Percentiles rank a stretch among this genome's conserved stretches.
Conservation (phyloP, 768 basidiomycete genomes). For the Tephrocybe sp. region DNA sequence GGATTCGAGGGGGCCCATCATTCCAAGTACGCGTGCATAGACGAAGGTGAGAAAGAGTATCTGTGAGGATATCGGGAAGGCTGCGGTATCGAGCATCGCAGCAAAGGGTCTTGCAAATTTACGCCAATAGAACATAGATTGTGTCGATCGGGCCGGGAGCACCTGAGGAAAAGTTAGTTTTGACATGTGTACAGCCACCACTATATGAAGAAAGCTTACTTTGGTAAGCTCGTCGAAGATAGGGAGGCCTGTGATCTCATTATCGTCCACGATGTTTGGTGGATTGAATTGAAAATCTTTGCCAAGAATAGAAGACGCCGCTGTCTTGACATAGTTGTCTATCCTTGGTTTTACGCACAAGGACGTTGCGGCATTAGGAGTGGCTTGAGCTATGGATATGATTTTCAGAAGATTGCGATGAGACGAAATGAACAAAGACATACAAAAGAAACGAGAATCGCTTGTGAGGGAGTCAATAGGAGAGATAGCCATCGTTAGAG, state of each 20-base stretch:
- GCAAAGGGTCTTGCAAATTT: constrained; percentile 27
- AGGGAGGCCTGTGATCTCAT: constrained; percentile 12
- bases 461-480: constrained; percentile 15
- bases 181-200: not conserved
- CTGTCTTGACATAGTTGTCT: constrained; percentile 9
- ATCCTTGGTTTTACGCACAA: not conserved
- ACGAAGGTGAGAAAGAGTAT: constrained; percentile 29
- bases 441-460: constrained; percentile 19
- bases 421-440: not conserved
- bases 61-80: constrained; percentile 23
- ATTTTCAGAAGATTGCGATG: not conserved
- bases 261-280: not conserved
- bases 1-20: constrained; percentile 28
- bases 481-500: constrained; percentile 14
- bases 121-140: constrained; percentile 27
- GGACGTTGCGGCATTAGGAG: not conserved
- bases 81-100: constrained; percentile 28
- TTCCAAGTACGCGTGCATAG: constrained; percentile 27
- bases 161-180: constrained; percentile 6
- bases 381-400: constrained; percentile 13
- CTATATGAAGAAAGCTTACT: constrained; percentile 9
- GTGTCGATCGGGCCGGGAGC: constrained; percentile 17
- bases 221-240: constrained; percentile 20
- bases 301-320: constrained; percentile 14
- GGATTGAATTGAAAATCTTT: constrained; percentile 15